These are phyloP conservation scores for Pholiota adiposa DNA, from an alignment of 1,284 basidiomycete genomes.

Conservation along the genomic window DNA sequence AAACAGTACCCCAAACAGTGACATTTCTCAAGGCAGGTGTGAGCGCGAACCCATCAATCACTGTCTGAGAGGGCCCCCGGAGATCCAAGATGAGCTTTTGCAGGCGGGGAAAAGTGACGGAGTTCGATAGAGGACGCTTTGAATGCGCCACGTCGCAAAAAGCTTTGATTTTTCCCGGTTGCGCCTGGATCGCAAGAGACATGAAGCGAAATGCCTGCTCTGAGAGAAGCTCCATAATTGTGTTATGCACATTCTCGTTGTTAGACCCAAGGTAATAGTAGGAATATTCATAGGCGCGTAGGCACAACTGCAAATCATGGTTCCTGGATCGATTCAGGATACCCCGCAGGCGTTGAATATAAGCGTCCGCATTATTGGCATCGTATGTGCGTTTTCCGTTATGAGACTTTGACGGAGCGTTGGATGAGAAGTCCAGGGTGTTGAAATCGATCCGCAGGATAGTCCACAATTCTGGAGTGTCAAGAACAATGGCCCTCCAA, in stretches of 20 bases:
- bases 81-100: background rate
- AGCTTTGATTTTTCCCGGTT: background rate
- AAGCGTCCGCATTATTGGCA: background rate
- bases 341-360: background rate
- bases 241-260: background rate
- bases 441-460: too few relatives aligned
- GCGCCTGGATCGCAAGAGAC: background rate
- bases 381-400: too few relatives aligned
- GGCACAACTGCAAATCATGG: background rate
- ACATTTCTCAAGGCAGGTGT: background rate
- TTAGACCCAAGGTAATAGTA: too few relatives aligned
- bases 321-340: background rate
- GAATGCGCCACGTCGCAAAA: background rate
- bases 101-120: background rate
- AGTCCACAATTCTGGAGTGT: conserved; percentile 18
- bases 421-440: too few relatives aligned
- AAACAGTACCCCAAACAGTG: background rate
- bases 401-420: too few relatives aligned
- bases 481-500: conserved; percentile 18
- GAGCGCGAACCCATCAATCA: background rate
- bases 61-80: too few relatives aligned
- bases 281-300: background rate
- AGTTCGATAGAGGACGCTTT: background rate
- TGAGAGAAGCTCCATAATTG: background rate
- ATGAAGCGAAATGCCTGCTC: background rate